Evolutionary conservation across 352 stramenopile species (phyloP).

Genomic region (Pythium insidiosum): DNA sequence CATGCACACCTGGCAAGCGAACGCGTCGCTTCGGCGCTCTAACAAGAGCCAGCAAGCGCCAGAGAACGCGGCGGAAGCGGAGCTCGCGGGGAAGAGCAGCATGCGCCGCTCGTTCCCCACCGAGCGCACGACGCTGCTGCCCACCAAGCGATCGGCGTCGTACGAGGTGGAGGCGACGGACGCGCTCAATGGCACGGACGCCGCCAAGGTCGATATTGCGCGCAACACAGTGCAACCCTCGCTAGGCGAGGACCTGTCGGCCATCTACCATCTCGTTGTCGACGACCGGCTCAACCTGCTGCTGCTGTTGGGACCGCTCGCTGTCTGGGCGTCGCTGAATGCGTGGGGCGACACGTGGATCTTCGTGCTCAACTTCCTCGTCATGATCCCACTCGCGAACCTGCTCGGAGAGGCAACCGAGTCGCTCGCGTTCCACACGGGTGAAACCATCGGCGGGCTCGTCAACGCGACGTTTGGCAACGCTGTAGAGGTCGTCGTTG

Average conservation of each 20-base stretch:
- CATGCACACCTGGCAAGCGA: constrained; percentile 62
- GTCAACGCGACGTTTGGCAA: constrained; percentile 99
- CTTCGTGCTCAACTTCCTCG: constrained; percentile 95
- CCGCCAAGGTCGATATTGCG: neutral
- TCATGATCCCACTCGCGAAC: constrained; percentile 94
- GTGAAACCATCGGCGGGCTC: constrained; percentile 94
- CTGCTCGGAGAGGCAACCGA: constrained; percentile 97
- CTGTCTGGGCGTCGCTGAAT: constrained; percentile 52
- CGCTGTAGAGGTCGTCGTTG: constrained; percentile 95
- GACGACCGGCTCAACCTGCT: constrained; percentile 63
- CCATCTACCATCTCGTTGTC: constrained; percentile 36
- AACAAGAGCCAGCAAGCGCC: constrained; percentile 28
- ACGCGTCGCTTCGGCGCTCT: constrained; percentile 47
- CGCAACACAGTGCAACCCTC: neutral
- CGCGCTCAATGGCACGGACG: neutral
- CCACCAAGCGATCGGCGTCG: constrained; percentile 14
- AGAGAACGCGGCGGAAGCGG: neutral
- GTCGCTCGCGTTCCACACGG: constrained; percentile 94
- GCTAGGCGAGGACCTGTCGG: constrained; percentile 23
- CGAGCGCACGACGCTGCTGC: constrained; percentile 30
- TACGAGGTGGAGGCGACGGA: neutral
- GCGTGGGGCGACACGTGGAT: constrained; percentile 70
- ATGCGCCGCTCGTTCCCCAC: constrained; percentile 16
- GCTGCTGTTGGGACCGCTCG: constrained; percentile 48
- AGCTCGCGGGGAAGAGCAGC: neutral